Evolutionary conservation across 2,329 filamentous ascomycete species (phyloP).

Genomic region (Biscogniauxia marginata): DNA sequence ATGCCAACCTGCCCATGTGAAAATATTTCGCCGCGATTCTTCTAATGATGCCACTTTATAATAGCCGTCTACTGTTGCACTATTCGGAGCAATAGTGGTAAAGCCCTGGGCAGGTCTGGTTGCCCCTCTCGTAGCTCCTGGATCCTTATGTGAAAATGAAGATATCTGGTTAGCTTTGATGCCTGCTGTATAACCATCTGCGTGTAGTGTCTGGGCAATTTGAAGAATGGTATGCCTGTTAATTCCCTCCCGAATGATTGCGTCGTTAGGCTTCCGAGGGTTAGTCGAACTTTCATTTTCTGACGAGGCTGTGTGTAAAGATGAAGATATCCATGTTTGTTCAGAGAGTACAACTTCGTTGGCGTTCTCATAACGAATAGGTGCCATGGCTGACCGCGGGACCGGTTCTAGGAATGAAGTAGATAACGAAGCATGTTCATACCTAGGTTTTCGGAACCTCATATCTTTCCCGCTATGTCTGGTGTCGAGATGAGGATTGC

Average conservation of each 20-base stretch:
- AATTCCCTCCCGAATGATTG: not conserved
- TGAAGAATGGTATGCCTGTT: not conserved
- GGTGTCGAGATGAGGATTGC: not conserved
- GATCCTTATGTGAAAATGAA: not conserved
- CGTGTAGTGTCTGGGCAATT: not conserved
- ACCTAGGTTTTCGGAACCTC: not conserved
- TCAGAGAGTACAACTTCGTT: not conserved
- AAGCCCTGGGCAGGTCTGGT: not conserved
- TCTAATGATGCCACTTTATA: not conserved
- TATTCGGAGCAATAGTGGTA: not conserved
- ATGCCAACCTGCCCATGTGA: not conserved
- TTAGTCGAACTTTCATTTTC: not conserved
- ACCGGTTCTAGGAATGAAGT: not conserved
- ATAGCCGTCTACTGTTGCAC: not conserved
- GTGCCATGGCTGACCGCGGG: not conserved
- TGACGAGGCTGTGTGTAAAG: not conserved
- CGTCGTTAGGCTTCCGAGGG: not conserved
- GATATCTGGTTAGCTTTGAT: not conserved
- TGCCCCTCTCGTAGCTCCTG: not conserved
- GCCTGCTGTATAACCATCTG: not conserved
- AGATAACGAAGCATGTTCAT: not conserved
- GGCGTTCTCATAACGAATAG: not conserved
- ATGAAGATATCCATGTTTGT: not conserved
- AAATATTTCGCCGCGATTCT: not conserved
- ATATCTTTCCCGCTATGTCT: not conserved